These are phyloP conservation scores for Eutreptiella sp. DNA, from an alignment of 208 protist species.

Conservation along the genomic window DNA sequence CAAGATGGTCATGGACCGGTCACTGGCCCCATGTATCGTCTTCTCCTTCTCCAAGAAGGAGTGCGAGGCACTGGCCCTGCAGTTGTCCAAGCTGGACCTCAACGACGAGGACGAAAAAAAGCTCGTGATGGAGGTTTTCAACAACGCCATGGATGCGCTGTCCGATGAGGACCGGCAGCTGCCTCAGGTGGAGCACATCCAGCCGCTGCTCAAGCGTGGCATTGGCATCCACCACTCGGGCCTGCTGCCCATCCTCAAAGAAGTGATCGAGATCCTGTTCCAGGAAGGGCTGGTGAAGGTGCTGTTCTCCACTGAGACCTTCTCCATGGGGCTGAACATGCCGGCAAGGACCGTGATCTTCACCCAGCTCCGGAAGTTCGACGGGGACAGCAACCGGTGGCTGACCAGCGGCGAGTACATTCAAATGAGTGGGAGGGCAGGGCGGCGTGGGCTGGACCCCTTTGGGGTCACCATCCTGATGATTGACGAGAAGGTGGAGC, in stretches of 20 bases:
- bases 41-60: slow-evolving; percentile 97
- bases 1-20: slow-evolving; percentile 91
- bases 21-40: slow-evolving; percentile 96
- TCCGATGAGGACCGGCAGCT: slow-evolving; percentile 83
- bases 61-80: slow-evolving; percentile 90
- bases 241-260: slow-evolving; percentile 98
- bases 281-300: slow-evolving; percentile 96
- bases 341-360: slow-evolving; percentile 98
- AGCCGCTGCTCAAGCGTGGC: slow-evolving; percentile 92
- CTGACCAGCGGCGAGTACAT: slow-evolving; percentile 97
- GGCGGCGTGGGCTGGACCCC: slow-evolving; percentile 97
- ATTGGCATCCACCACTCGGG: slow-evolving; percentile 99
- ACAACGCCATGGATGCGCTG: slow-evolving; percentile 90
- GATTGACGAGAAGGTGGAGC: slow-evolving; percentile 94
- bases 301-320: slow-evolving; percentile 99
- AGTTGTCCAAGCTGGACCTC: slow-evolving; percentile 88
- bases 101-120: slow-evolving; percentile 85
- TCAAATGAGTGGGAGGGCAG: slow-evolving; percentile 99
- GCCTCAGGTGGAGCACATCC: slow-evolving; percentile 83
- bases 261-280: slow-evolving; percentile 99
- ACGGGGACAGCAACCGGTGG: slow-evolving; percentile 90
- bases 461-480: slow-evolving; percentile 97
- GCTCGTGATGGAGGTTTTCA: slow-evolving; percentile 84
- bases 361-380: slow-evolving; percentile 96
- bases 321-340: slow-evolving; percentile 99